A percentile compares a stretch with the other conserved stretches of the same genome.
Conservation (phyloP, 768 basidiomycete species). For the Lentinus brumalis region DNA sequence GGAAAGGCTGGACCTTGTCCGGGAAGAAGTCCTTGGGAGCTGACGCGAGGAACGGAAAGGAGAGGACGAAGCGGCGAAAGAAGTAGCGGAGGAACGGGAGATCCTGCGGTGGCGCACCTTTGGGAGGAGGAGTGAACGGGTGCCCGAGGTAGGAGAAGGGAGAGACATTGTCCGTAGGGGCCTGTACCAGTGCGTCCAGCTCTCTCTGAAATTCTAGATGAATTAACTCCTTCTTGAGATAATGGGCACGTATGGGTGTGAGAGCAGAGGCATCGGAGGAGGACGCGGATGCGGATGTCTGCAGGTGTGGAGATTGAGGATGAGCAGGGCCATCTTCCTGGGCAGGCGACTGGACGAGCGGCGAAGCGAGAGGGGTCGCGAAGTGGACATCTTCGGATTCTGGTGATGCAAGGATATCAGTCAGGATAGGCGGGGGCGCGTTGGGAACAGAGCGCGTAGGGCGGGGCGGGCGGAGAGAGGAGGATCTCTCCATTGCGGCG, state of each 20-base stretch:
- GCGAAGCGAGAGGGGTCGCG: conserved; percentile 22
- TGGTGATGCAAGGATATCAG: conserved; percentile 8
- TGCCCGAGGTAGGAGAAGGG: conserved; percentile 86
- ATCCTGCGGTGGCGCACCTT: conserved; percentile 59
- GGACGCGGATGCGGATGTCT: neutral
- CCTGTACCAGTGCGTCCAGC: conserved; percentile 63
- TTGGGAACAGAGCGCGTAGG: conserved; percentile 15
- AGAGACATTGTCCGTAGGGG: conserved; percentile 50
- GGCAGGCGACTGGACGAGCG: conserved; percentile 10
- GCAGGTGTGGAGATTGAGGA: neutral
- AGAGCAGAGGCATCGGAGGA: conserved; percentile 33
- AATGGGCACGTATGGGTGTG: conserved; percentile 91
- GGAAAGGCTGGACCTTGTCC: conserved; percentile 92
- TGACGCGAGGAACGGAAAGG: conserved; percentile 91
- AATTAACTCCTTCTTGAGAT: conserved; percentile 95
- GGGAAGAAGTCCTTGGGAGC: conserved; percentile 93
- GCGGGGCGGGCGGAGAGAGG: conserved; percentile 13
- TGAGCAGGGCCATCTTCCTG: conserved; percentile 4
- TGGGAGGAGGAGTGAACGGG: conserved; percentile 77
- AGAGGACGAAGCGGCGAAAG: conserved; percentile 90
- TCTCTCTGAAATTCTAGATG: conserved; percentile 85
- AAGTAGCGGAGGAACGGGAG: conserved; percentile 88
- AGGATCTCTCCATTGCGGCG: conserved; percentile 15
- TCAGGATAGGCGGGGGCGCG: conserved; percentile 4
- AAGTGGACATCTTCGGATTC: conserved; percentile 15